Percentiles rank a stretch among this genome's conserved stretches.
These are phyloP conservation scores for Rhodotorula babjevae DNA, from an alignment of 768 basidiomycete genomes.

Conservation along the genomic window DNA sequence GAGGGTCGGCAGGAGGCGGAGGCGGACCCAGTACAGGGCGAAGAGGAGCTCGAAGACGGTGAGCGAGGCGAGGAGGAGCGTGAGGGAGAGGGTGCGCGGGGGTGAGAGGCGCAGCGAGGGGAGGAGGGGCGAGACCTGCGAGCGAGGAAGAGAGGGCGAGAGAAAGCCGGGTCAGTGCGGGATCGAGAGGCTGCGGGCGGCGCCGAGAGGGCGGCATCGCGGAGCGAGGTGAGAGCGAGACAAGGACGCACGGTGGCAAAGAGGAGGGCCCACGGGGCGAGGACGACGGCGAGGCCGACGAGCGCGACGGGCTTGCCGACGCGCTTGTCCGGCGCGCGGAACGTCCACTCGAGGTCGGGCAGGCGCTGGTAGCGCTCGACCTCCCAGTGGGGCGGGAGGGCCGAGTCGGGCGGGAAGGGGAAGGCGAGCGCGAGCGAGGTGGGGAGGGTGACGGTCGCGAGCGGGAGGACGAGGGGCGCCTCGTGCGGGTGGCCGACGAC, in stretches of 20 bases:
- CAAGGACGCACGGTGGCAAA: conserved; percentile 17
- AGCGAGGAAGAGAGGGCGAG: too few species aligned
- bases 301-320: conserved; percentile 10
- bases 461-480: conserved; percentile 17
- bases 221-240: background rate
- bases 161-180: background rate
- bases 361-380: conserved; percentile 22
- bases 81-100: conserved; percentile 2
- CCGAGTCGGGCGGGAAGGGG: conserved; percentile 25
- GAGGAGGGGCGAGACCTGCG: conserved; percentile 11
- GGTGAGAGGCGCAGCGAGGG: conserved; percentile 17
- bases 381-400: conserved; percentile 37
- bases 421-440: conserved; percentile 19
- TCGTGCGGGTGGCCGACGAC: conserved; percentile 19
- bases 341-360: conserved; percentile 35
- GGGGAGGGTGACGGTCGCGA: conserved; percentile 23
- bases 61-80: conserved; percentile 32
- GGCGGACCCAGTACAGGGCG: conserved; percentile 34
- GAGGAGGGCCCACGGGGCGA: conserved; percentile 34
- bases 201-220: too few species aligned
- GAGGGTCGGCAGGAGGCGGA: conserved; percentile 32
- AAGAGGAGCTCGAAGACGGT: conserved; percentile 36
- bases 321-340: conserved; percentile 20
- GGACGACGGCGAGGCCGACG: conserved; percentile 28
- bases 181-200: too few species aligned